These are phyloP conservation scores for Serendipita sp. DNA, from an alignment of 768 basidiomycete genomes.

Conservation along the genomic window DNA sequence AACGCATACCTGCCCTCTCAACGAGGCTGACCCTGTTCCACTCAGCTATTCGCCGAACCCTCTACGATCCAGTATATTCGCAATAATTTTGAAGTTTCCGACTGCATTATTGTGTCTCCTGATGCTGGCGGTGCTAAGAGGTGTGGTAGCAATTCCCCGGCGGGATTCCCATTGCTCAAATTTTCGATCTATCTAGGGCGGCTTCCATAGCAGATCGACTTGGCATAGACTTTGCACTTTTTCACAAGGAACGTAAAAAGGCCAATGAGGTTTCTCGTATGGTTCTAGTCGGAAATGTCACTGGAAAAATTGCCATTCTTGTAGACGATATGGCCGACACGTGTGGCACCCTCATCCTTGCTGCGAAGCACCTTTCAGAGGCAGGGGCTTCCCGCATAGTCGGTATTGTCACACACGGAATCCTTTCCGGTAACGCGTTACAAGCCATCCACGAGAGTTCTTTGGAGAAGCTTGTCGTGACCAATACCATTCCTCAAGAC, in stretches of 20 bases:
- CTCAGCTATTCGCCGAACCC: conserved; percentile 85
- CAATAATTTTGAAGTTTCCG: conserved; percentile 65
- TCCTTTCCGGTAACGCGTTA: conserved; percentile 81
- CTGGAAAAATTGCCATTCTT: conserved; percentile 82
- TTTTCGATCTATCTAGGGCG: conserved; percentile 38
- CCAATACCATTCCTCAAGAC: conserved; percentile 89
- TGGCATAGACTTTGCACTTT: conserved; percentile 93
- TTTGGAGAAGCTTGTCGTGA: conserved; percentile 90
- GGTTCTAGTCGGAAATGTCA: conserved; percentile 89
- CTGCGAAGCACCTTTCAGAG: conserved; percentile 75
- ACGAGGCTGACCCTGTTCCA: conserved; percentile 6
- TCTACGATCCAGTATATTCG: conserved; percentile 91
- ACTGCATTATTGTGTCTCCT: conserved; percentile 91
- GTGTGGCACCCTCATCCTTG: conserved; percentile 85
- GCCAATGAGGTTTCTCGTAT: conserved; percentile 89
- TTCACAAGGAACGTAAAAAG: conserved; percentile 98
- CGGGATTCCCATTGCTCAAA: background rate
- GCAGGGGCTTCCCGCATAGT: conserved; percentile 76
- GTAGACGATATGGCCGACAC: conserved; percentile 99
- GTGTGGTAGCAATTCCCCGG: conserved; percentile 26
- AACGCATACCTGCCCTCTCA: background rate
- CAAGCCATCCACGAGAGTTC: conserved; percentile 52
- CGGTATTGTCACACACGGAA: conserved; percentile 93
- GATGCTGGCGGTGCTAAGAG: conserved; percentile 98
- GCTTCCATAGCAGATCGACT: conserved; percentile 93